A percentile compares a stretch with the other conserved stretches of the same genome.
phyloP scores from a whole-genome alignment of 2,329 filamentous ascomycete species.

The Ceratocystis harringtonii region DNA sequence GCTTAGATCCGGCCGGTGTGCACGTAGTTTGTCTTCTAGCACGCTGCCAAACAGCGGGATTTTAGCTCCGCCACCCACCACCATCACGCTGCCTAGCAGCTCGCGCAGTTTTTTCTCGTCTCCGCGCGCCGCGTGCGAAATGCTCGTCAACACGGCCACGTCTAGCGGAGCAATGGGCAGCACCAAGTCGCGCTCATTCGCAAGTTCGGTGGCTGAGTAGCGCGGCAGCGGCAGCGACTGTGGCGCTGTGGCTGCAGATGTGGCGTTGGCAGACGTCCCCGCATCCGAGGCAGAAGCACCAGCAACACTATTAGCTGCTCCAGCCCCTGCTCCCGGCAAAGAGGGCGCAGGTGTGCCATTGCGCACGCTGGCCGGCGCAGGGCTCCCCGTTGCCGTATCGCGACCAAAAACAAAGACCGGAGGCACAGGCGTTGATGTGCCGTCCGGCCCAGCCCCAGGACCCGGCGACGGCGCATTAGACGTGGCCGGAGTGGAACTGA shows the following conservation, averaged over 20 bases:
- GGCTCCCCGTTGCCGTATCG: slow-evolving; percentile 32
- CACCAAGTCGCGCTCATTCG: slow-evolving; percentile 60
- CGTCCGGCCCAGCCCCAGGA: slow-evolving; percentile 62
- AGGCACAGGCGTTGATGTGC: slow-evolving; percentile 48
- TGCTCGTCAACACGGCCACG: slow-evolving; percentile 75
- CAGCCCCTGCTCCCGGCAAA: slow-evolving; percentile 12
- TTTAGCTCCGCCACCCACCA: slow-evolving; percentile 73
- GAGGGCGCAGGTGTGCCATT: slow-evolving; percentile 31
- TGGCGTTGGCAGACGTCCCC: slow-evolving; percentile 23
- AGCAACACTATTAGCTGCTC: neutral
- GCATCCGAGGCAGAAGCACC: slow-evolving; percentile 15
- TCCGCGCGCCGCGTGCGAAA: slow-evolving; percentile 69
- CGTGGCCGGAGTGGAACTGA: slow-evolving; percentile 63
- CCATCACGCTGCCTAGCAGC: slow-evolving; percentile 78
- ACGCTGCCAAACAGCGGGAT: slow-evolving; percentile 65
- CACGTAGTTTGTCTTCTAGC: slow-evolving; percentile 67
- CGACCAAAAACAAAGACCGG: slow-evolving; percentile 39
- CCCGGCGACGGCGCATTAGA: slow-evolving; percentile 79
- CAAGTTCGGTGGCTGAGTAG: slow-evolving; percentile 38
- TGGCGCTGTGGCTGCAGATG: slow-evolving; percentile 23
- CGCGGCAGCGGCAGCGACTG: slow-evolving; percentile 19
- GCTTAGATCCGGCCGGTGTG: slow-evolving; percentile 43
- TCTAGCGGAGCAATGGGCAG: slow-evolving; percentile 75
- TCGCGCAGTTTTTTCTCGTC: slow-evolving; percentile 91
- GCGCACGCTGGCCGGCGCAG: slow-evolving; percentile 38